These are phyloP conservation scores for Exophiala aquamarina DNA, from an alignment of 2,329 filamentous ascomycete species.

Conservation along the genomic window DNA sequence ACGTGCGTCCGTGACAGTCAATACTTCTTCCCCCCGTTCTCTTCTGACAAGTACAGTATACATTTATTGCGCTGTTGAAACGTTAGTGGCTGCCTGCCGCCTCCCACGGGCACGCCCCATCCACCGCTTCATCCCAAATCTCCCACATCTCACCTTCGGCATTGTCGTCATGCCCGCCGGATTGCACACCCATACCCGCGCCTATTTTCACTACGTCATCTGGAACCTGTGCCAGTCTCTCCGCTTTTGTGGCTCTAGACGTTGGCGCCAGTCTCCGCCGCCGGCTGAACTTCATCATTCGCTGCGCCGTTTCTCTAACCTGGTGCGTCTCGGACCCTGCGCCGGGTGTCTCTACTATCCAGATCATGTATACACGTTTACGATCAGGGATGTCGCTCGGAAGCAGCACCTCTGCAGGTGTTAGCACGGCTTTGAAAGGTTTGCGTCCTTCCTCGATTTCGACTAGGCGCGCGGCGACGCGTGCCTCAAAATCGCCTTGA, in stretches of 20 bases:
- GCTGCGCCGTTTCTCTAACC: neutral
- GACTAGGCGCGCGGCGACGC: constrained; percentile 5
- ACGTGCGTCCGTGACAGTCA: too few species aligned
- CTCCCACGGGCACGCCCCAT: neutral
- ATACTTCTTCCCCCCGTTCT: too few species aligned
- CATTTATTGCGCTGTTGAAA: too few species aligned
- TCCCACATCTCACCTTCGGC: constrained; percentile 1
- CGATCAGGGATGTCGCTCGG: constrained; percentile 3
- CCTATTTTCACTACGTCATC: neutral
- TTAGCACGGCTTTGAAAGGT: constrained; percentile 7
- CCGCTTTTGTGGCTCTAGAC: neutral
- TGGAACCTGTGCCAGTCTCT: neutral
- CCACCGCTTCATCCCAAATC: neutral
- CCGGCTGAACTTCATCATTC: constrained; percentile 3
- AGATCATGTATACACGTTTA: constrained; percentile 6
- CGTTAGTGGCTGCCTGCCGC: too few species aligned
- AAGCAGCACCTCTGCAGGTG: neutral
- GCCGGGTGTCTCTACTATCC: neutral
- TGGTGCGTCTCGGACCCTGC: neutral
- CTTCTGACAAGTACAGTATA: too few species aligned
- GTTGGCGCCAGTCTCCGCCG: neutral
- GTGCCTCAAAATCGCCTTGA: constrained; percentile 7
- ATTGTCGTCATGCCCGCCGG: neutral
- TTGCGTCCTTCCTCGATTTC: constrained; percentile 8
- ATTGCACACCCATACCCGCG: neutral